phyloP scores from a whole-genome alignment of 1,284 basidiomycete genomes.

The Sanghuangporus baumii region DNA sequence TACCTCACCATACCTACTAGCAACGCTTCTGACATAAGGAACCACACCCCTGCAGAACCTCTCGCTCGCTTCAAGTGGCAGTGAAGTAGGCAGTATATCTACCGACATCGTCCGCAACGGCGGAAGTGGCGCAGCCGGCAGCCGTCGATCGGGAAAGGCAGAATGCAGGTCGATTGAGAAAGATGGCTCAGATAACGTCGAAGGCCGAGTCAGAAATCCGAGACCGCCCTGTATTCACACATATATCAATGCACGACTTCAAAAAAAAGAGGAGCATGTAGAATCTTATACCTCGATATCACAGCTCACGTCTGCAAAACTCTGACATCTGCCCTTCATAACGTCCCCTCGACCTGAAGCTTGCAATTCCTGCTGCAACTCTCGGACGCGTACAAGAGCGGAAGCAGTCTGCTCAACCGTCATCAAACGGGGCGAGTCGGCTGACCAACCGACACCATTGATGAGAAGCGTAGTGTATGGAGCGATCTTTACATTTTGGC shows the following conservation, averaged over 20 bases:
- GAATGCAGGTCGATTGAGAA: slow-evolving; percentile 46
- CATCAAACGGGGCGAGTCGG: slow-evolving; percentile 74
- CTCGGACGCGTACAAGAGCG: slow-evolving; percentile 45
- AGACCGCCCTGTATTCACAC: slow-evolving; percentile 62
- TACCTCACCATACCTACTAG: slow-evolving; percentile 27
- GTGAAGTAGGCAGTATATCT: slow-evolving; percentile 82
- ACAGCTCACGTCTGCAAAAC: slow-evolving; percentile 83
- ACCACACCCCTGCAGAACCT: slow-evolving; percentile 66
- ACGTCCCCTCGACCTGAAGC: neutral
- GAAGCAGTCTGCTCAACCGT: slow-evolving; percentile 54
- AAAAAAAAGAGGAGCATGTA: slow-evolving; percentile 16
- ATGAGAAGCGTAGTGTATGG: slow-evolving; percentile 81
- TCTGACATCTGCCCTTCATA: slow-evolving; percentile 48
- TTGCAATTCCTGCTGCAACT: slow-evolving; percentile 31
- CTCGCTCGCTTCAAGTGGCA: slow-evolving; percentile 75
- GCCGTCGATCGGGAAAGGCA: slow-evolving; percentile 27
- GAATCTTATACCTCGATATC: slow-evolving; percentile 67
- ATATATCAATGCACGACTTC: neutral
- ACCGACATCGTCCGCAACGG: slow-evolving; percentile 77
- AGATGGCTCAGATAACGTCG: slow-evolving; percentile 74
- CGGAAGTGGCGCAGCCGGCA: slow-evolving; percentile 34
- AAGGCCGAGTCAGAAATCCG: slow-evolving; percentile 70
- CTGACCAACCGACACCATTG: slow-evolving; percentile 82
- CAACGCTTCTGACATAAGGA: slow-evolving; percentile 64
- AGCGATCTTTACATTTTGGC: slow-evolving; percentile 49